Evolutionary conservation across 768 basidiomycete genomes (phyloP), one percentile per base, ranked within the genome.

Genomic region (Kwoniella botswanensis): DNA sequence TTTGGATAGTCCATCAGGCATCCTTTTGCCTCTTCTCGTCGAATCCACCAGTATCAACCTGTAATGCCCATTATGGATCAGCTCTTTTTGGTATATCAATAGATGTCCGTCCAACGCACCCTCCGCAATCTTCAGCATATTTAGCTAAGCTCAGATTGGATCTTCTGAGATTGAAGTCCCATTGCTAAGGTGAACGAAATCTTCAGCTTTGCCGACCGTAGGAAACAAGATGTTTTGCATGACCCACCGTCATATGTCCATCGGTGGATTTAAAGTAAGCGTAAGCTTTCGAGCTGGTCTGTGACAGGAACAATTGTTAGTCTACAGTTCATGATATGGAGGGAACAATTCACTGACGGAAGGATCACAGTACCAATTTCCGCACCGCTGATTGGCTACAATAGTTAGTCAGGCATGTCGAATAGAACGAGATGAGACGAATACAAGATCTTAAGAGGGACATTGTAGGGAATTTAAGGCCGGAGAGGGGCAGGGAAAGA

Each of bases 251-350:
- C 70, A 87, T 90, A 77, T 95, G 93, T 0, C 93, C 94, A 76
- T 95, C 93, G 0, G 92, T 94, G 0, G 93, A 93, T 78, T 96
- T 96, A 87, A 92, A 98, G 85, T 93, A 98, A 17, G 89, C 93
- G 67, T 74, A 79, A 18, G 66, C 68, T 63, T 64, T 71, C 46
- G 70, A 70, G 68, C 65, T 71, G 18, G 75, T 67, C 71, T 76
- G 57, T 2, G n/a, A 21, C 18, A 29, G 17, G 17, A 26, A 17
- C 54, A 21, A 2, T 50, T 24, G 17, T 67, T 22, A 26, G 17
- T 29, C 29, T 2, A 15, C 4, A 18, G 26, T 41, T 22, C 35
- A 13, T 35, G 5, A 12, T 12, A 12, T 10, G 57, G 29, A 29
- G 46, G 18, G 18, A 44, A 13, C 26, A 18, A 29, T 6, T 44